A percentile compares a stretch with the other conserved stretches of the same genome.
phyloP scores from a whole-genome alignment of 1,139 yeast species.

The Hemisphaericaspora xylanilytica region DNA sequence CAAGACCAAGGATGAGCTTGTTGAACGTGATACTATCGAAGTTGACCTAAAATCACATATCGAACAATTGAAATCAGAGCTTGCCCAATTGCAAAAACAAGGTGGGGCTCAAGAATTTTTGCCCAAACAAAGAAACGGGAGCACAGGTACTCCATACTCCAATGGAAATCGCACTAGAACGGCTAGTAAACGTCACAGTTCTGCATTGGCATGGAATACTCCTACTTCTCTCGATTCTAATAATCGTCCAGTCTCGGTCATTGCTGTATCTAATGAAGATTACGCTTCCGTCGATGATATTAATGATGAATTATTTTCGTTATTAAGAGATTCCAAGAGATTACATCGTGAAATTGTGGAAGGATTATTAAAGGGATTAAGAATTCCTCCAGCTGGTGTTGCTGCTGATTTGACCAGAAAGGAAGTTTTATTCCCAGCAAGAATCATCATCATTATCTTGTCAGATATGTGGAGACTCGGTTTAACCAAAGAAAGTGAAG shows the following conservation, averaged over 20 bases:
- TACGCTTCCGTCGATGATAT: slow-evolving; percentile 63
- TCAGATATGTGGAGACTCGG: slow-evolving; percentile 99
- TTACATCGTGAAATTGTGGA: slow-evolving; percentile 84
- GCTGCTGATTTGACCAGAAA: slow-evolving; percentile 81
- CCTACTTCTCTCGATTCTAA: slow-evolving; percentile 36
- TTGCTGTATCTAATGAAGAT: slow-evolving; percentile 55
- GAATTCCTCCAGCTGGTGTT: slow-evolving; percentile 81
- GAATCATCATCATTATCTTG: slow-evolving; percentile 85
- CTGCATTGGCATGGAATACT: slow-evolving; percentile 39
- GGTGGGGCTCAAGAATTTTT: slow-evolving; percentile 16
- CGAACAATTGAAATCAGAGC: slow-evolving; percentile 65
- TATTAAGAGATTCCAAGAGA: slow-evolving; percentile 75
- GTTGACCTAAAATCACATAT: slow-evolving; percentile 67
- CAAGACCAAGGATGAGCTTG: slow-evolving; percentile 58
- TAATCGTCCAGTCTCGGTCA: slow-evolving; percentile 56
- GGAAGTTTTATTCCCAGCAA: slow-evolving; percentile 94
- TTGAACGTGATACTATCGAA: slow-evolving; percentile 65
- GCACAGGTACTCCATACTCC: slow-evolving; percentile 16
- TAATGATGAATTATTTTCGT: slow-evolving; percentile 67
- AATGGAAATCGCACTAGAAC: slow-evolving; percentile 27
- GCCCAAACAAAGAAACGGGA: slow-evolving; percentile 7
- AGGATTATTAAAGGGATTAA: slow-evolving; percentile 84
- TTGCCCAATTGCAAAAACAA: slow-evolving; percentile 50
- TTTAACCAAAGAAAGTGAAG: slow-evolving; percentile 87
- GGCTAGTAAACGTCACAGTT: slow-evolving; percentile 40